Evolutionary conservation across 768 basidiomycete genomes (phyloP), one percentile per base, ranked within the genome.

Genomic region (Mycena capillaripes): DNA sequence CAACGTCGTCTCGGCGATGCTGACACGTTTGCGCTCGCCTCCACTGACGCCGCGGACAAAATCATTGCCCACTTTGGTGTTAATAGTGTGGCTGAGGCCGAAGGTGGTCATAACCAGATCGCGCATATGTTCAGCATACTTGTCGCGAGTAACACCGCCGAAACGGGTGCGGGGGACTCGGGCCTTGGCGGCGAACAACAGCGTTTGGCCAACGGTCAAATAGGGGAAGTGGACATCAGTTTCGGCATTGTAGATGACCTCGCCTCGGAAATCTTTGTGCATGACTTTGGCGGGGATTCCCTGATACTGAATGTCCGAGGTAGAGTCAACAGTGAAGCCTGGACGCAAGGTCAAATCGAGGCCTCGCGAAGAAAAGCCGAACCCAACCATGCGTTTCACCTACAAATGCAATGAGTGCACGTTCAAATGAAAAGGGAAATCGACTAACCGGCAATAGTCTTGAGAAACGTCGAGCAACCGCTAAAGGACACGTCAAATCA

Each of bases 11-110:
- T 91, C 90, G 6, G 86, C 84, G 63, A 92, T 89, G 7, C 87
- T 86, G 3, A 93, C 92, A 5, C 92, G 86, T 79, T 92, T 93
- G 70, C 80, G 79, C 81, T 91, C 88, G 10, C 90, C 90, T 9
- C 89, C 89, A 19, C 82, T 84, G 19, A 90, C 84, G 3, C 89
- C 89, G 12, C 87, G 85, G 2, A 93, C 84, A 57, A 85, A 86
- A 34, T 89, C 91, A 79, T 92, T 86, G 1, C 93, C 93, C 66
- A 93, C 83, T 23, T 87, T 84, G 2, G 91, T 93, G 72, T 91
- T 85, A 78, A 85, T 81, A 2, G 87, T 89, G 76, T 91, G 90
- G 9, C 81, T 76, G 60, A 94, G 85, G 48, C 92, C 91, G 63
- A 92, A 91, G 48, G 90, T 82, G 1, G 86, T 84, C 82, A 87